Base-by-base conservation (phyloP, 1,284 basidiomycete species). In the Leucoagaricus sp. region DNA sequence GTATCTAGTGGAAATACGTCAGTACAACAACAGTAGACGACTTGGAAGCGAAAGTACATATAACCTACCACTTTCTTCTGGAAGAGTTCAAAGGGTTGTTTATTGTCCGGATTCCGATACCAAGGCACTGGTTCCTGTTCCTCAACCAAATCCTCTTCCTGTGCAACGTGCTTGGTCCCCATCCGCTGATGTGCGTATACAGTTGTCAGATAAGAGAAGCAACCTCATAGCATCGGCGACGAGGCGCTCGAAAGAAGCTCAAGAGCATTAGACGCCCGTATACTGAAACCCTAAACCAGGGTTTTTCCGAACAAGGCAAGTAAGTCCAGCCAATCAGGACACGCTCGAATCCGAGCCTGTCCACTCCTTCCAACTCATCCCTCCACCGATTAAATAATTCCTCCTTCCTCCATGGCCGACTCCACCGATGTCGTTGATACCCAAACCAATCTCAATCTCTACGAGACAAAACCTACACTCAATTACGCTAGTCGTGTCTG, bases 401-500 rank as follows among this genome's bases (percentile, higher is more conserved):
- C 53, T 60, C 67, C 69, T 64, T 57, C 60, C 49, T 65, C 58
- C 68, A 74, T 76, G 74, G 68, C 77, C 63, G 70, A 72, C 61
- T 58, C 67, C 33, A 52, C 67, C 29, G 62, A 59, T 49, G 58
- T 61, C 42, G 58, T 58, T 44, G 58, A 69, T 28, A 38, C 52
- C 28, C 25, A 34, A 23, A 50, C 40, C 49, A 58, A 66, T n/a
- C n/a, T n/a, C n/a, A n/a, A n/a, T n/a, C n/a, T n/a, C 36, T 92
- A 84, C 67, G 77, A 85, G 45, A 78, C 81, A 28, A 88, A 85
- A 63, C 74, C 83, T 15, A 69, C 85, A 5, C 64, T 90, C 38
- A 69, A 79, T 59, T 81, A 85, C 64, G 86, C 89, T 26, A 77
- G 85, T 8, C 76, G 75, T 15, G 77, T 85, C 40, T 90, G 84